Evolutionary conservation across 345 rosid genomes (phyloP).

Genomic region (Euphorbia peplus): DNA sequence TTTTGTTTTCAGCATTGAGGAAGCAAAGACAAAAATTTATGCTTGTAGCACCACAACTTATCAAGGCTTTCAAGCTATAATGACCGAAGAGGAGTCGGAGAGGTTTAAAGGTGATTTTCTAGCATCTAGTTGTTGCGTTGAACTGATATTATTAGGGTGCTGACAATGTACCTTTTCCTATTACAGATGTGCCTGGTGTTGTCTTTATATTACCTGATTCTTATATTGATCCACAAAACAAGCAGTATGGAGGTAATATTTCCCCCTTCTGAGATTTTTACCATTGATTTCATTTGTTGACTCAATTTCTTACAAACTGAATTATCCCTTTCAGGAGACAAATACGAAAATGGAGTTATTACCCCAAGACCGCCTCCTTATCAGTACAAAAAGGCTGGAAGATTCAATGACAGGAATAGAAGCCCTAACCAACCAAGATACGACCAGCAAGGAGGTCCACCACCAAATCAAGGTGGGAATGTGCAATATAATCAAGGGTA

Average conservation of each 20-base stretch:
- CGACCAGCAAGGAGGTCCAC: constrained; percentile 23
- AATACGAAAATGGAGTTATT: constrained; percentile 77
- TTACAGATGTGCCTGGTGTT: constrained; percentile 72
- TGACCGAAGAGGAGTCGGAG: constrained; percentile 83
- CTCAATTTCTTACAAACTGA: not conserved
- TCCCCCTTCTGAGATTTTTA: not conserved
- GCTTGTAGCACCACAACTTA: constrained; percentile 98
- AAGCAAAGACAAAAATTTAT: constrained; percentile 75
- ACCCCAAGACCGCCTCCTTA: constrained; percentile 80
- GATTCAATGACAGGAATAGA: constrained; percentile 43
- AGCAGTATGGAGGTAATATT: constrained; percentile 84
- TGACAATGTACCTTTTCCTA: constrained; percentile 17
- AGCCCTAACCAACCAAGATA: constrained; percentile 35
- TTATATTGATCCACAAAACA: constrained; percentile 79
- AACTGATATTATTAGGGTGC: constrained; percentile 3
- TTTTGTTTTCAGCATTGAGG: constrained; percentile 60
- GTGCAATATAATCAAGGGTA: constrained; percentile 32
- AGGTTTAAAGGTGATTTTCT: constrained; percentile 46
- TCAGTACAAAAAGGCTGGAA: constrained; percentile 41
- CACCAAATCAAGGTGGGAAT: constrained; percentile 29
- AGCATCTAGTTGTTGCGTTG: not conserved
- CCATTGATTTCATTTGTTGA: not conserved
- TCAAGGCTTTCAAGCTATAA: constrained; percentile 88
- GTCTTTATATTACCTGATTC: constrained; percentile 90
- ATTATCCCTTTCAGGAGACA: constrained; percentile 56